Base-by-base conservation (phyloP, 306 rosid species). In the Comarum palustre region DNA sequence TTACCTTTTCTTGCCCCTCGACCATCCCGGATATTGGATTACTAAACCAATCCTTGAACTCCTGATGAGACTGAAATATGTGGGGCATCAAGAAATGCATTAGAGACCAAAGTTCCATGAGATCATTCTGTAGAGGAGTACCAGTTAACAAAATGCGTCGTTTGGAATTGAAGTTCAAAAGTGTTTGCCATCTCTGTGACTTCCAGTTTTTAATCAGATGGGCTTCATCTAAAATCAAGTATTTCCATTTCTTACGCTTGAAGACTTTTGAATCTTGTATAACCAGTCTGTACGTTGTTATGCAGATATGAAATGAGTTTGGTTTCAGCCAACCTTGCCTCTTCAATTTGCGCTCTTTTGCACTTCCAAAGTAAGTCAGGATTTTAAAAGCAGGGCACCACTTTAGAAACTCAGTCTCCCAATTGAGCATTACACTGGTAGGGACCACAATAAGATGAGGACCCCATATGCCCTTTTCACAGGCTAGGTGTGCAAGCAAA, bases 81-180 rank as follows among this genome's bases (percentile, higher is more conserved):
- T 94, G 99, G 73, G 99, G 99, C 99, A 94, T 94, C 88, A 94
- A 88, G 86, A 94, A 94, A 79, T 94, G 99, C 99, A 94, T 94
- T 66, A 94, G 90, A 79, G 99, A 94, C 99, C 99, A 94, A 46
- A 94, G 91, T 82, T 94, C 99, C 99, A 94, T 94, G 68, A 94
- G 97, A 84, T 94, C 99, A 83, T 94, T 94, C 83, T 94, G 99
- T 52, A 94, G 85, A 6, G 99, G 99, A 17, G 99, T 94, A 51
- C 99, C 99, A 19, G 97, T 94, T 81, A 94, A 84, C 63, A 94
- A 86, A 74, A 94, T 94, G 43, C 97, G 95, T 14, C 99, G 88
- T 79, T 94, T 94, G 27, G 99, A 84, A 82, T 91, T 91, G 90
- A 94, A 94, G 86, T 94, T 94, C 88, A 94, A 78, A 68, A 94